Conservation (phyloP, 257 asterid genomes). For the Solanum verrucosum region DNA sequence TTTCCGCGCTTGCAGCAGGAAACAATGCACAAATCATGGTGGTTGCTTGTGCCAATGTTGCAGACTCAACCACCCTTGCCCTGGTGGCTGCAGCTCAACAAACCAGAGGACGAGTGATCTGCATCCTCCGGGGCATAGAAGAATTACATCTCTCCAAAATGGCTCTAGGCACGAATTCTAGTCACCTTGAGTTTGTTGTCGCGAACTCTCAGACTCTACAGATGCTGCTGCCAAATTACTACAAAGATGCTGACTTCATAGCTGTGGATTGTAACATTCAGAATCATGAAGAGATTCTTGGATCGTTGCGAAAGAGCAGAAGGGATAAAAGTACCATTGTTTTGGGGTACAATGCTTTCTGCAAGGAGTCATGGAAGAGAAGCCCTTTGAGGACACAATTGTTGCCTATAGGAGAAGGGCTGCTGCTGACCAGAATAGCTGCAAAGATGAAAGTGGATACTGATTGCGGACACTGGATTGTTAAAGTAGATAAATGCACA, state of each 20-base stretch:
- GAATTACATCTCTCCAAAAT: slow-evolving; percentile 24
- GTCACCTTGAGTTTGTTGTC: slow-evolving; percentile 29
- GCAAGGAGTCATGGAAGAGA: slow-evolving; percentile 52
- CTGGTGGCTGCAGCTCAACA: slow-evolving; percentile 72
- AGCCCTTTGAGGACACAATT: slow-evolving; percentile 35
- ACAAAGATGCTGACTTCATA: slow-evolving; percentile 49
- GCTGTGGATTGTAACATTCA: slow-evolving; percentile 67
- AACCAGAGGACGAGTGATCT: slow-evolving; percentile 64
- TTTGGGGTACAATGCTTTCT: slow-evolving; percentile 69
- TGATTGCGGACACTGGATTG: slow-evolving; percentile 46
- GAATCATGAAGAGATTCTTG: slow-evolving; percentile 42
- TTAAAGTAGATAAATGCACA: slow-evolving; percentile 60
- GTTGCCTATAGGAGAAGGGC: slow-evolving; percentile 80
- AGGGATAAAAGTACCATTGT: slow-evolving; percentile 19
- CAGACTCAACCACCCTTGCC: slow-evolving; percentile 61
- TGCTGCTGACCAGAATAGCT: slow-evolving; percentile 40
- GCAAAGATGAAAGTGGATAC: slow-evolving; percentile 5
- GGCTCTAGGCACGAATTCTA: slow-evolving; percentile 14
- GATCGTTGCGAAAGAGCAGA: slow-evolving; percentile 17
- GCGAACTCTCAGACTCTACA: slow-evolving; percentile 32
- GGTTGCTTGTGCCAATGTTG: slow-evolving; percentile 44
- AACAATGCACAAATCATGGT: slow-evolving; percentile 57
- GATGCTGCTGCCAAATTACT: slow-evolving; percentile 15
- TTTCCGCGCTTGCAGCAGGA: slow-evolving; percentile 88
- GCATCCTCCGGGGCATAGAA: slow-evolving; percentile 43